Percentiles rank a stretch among this genome's conserved stretches.
phyloP scores from a whole-genome alignment of 805 yeast species.

The Schwanniomyces polymorphus region DNA sequence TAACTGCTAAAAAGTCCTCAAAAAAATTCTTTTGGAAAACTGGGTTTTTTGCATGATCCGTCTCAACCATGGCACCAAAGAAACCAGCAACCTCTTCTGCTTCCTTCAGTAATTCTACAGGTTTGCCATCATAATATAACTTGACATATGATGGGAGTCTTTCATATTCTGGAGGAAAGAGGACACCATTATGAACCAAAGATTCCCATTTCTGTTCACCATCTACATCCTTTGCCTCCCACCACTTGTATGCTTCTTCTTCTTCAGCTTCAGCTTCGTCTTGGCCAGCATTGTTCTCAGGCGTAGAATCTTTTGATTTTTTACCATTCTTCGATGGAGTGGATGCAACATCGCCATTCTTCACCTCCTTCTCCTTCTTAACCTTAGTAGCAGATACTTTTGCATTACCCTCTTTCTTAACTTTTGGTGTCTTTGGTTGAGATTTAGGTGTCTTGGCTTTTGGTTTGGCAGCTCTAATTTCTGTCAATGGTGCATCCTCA shows the following conservation, averaged over 20 bases:
- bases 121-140: slow-evolving; percentile 71
- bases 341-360: slow-evolving; percentile 8
- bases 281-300: slow-evolving; percentile 42
- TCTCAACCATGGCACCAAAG: slow-evolving; percentile 82
- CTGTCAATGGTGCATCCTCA: slow-evolving; percentile 2
- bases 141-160: slow-evolving; percentile 79
- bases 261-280: slow-evolving; percentile 44
- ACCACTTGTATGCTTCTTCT: slow-evolving; percentile 73
- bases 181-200: slow-evolving; percentile 84
- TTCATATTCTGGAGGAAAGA: slow-evolving; percentile 91
- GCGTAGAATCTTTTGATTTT: background rate
- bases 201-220: slow-evolving; percentile 85
- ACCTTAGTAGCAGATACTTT: background rate
- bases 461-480: slow-evolving; percentile 1
- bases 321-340: slow-evolving; percentile 1
- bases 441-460: slow-evolving; percentile 1
- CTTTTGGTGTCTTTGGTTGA: slow-evolving; percentile 1
- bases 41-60: slow-evolving; percentile 87
- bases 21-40: slow-evolving; percentile 87
- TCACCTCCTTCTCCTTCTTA: slow-evolving; percentile 3
- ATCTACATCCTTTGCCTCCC: slow-evolving; percentile 76
- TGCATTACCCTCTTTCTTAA: slow-evolving; percentile 5
- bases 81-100: slow-evolving; percentile 98
- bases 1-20: slow-evolving; percentile 66
- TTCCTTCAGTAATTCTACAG: slow-evolving; percentile 69